These are phyloP conservation scores for Aaosphaeria pasadenensis DNA, from an alignment of 2,329 filamentous ascomycete species.

Conservation along the genomic window DNA sequence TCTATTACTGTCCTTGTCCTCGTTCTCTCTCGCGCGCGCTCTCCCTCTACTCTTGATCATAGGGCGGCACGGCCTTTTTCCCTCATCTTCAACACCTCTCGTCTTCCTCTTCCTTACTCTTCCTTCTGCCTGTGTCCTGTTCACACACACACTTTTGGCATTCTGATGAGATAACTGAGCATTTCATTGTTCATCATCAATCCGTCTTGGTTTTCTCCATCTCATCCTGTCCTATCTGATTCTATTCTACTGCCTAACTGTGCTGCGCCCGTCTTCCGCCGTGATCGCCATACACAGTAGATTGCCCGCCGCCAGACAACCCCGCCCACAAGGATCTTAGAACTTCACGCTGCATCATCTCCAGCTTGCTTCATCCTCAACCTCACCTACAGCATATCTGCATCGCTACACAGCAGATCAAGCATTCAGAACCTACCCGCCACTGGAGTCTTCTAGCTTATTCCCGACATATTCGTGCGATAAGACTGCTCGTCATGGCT, in stretches of 20 bases:
- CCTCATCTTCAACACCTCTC: not conserved
- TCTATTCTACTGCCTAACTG: constrained; percentile 9
- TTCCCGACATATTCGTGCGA: not conserved
- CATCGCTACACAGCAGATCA: constrained; percentile 2
- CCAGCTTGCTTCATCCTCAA: constrained; percentile 19
- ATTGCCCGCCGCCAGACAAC: constrained; percentile 22
- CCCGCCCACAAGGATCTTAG: constrained; percentile 37
- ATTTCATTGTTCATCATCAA: constrained; percentile 10
- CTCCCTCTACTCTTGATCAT: constrained; percentile 14
- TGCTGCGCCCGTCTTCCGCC: constrained; percentile 13
- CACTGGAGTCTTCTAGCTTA: constrained; percentile 5
- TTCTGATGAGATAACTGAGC: too few species aligned
- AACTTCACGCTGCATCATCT: constrained; percentile 24
- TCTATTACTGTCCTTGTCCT: not conserved
- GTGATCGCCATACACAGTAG: constrained; percentile 21
- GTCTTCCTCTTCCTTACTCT: constrained; percentile 8
- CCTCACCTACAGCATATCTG: not conserved
- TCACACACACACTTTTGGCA: too few species aligned
- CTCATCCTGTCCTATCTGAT: not conserved
- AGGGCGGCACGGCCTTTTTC: constrained; percentile 24
- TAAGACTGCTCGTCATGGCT: constrained; percentile 59
- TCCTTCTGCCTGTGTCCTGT: constrained; percentile 3
- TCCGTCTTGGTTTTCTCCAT: constrained; percentile 9
- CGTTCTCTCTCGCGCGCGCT: not conserved
- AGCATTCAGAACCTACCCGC: constrained; percentile 10